Base-by-base conservation (phyloP, 2,329 filamentous ascomycete genomes). In the Cladosporium sp. region DNA sequence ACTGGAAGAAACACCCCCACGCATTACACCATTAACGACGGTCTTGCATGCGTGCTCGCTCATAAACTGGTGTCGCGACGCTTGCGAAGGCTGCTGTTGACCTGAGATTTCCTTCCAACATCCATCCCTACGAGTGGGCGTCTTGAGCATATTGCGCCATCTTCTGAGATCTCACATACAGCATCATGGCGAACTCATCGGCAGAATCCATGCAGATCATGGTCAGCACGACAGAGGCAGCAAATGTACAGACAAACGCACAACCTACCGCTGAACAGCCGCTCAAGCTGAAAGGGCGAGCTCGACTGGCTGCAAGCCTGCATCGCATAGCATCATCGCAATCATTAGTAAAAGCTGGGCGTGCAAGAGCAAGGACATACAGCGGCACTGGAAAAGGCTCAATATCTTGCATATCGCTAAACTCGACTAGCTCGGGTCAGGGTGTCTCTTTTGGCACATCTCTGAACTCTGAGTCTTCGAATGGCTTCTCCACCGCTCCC, bases 241-340 rank as follows among this genome's bases (percentile, higher is more conserved):
- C 66, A 60, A 66, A 13, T 69, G 36, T 63, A 78, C 57, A 72
- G 73, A 61, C 73, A 21, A 1, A 48, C 16, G n/a, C 58, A 61
- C 58, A 28, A 6, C 26, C 26, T 13, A 18, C 36, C 26, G 18
- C 58, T 26, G 72, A 79, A 62, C 76, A 75, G 21, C 76, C 71
- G 60, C 82, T 81, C 28, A 92, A 89, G 77, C 81, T 86, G 65
- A 92, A 89, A 76, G 85, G 87, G 62, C 86, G 90, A 56, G 87
- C 89, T 71, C 87, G 89, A 66, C 78, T 96, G 36, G 81, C 96
- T 21, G 88, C 88, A 68, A 87, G 89, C 34, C 84, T 96, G 58
- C 89, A 94, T 68, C 89, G 91, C 65, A 94, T 96, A 73, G 89
- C 91, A 13, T 96, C 92, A 0, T 92, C 89, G 7, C 89, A 91